Percentiles rank a stretch among this genome's conserved stretches.
Evolutionary conservation across 2,329 filamentous ascomycete genomes (phyloP).

Genomic region (Periconia sp.): DNA sequence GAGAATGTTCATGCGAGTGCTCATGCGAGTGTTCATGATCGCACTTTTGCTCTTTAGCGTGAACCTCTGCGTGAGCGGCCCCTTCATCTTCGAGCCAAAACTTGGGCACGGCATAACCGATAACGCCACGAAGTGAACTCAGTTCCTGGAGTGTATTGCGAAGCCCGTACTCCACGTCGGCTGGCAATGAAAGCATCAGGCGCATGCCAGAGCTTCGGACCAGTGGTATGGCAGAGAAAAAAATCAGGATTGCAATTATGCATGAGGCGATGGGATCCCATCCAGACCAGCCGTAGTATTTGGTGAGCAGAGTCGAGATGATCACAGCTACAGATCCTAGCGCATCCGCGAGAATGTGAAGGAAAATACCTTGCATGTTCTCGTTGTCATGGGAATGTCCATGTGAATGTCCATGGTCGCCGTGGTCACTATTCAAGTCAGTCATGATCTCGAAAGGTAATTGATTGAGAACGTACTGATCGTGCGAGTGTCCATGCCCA

Average conservation of each 20-base stretch:
- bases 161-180: conserved; percentile 82
- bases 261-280: conserved; percentile 96
- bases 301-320: conserved; percentile 82
- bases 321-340: conserved; percentile 94
- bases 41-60: conserved; percentile 44
- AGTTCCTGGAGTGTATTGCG: conserved; percentile 85
- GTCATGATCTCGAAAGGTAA: conserved; percentile 30
- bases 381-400: conserved; percentile 71
- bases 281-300: conserved; percentile 85
- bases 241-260: conserved; percentile 89
- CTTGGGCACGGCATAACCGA: conserved; percentile 80
- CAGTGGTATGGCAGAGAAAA: conserved; percentile 85
- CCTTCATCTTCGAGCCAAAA: conserved; percentile 85
- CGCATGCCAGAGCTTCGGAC: conserved; percentile 82
- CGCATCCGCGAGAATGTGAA: conserved; percentile 93
- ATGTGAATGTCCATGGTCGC: conserved; percentile 22
- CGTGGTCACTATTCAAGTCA: conserved; percentile 36
- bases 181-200: conserved; percentile 80
- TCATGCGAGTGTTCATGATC: conserved; percentile 38
- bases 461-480: conserved; percentile 11
- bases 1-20: conserved; percentile 27
- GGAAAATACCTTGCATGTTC: conserved; percentile 97
- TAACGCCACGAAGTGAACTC: conserved; percentile 78
- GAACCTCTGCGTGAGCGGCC: conserved; percentile 43
- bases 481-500: conserved; percentile 54